Base-by-base conservation (phyloP, 805 yeast species). In the Candida andamanensis region DNA sequence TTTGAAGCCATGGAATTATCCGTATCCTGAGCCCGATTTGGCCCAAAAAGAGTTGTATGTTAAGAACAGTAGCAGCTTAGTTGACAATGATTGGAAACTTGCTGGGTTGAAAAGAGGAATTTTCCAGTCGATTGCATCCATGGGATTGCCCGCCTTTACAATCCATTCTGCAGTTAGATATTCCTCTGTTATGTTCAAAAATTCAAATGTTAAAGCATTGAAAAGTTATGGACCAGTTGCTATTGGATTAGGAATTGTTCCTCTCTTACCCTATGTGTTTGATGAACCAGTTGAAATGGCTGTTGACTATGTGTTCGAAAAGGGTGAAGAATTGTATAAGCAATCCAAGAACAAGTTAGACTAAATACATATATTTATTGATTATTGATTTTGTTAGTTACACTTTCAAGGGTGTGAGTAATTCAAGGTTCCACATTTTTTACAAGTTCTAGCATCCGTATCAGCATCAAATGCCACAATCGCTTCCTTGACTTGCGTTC, bases 61-160 rank as follows among this genome's bases (percentile, higher is more conserved):
- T 3, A 38, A 35, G 9, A 41, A 49, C 13, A 41, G 45, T 30
- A 44, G 44, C 10, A 48, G 53, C 33, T 27, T 52, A 30, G 63
- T 60, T 18, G 76, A 72, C 28, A 61, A 75, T 39, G 87, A 81
- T 50, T 85, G 89, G 86, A 70, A 70, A 44, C 41, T 79, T 33
- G 74, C 72, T 6, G 78, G 72, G 5, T 46, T 80, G 24, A 78
- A 84, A 52, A 71, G 94, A 52, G 87, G 84, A n/a, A 46, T 83
- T 16, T 84, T 84, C 63, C 95, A 84, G 56, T 68, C 81, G 41
- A 67, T 85, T 41, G 95, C 95, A 2, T 77, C 85, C 27, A 85
- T 84, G 92, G 90, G 85, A 11, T 65, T 84, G 25, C 95, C 95
- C 7, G 94, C 94, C 3, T 77, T 83, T 55, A 84, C 95, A 4